Conservation (phyloP, 2,329 filamentous ascomycete species). For the Nothomitra cinnamomea region DNA sequence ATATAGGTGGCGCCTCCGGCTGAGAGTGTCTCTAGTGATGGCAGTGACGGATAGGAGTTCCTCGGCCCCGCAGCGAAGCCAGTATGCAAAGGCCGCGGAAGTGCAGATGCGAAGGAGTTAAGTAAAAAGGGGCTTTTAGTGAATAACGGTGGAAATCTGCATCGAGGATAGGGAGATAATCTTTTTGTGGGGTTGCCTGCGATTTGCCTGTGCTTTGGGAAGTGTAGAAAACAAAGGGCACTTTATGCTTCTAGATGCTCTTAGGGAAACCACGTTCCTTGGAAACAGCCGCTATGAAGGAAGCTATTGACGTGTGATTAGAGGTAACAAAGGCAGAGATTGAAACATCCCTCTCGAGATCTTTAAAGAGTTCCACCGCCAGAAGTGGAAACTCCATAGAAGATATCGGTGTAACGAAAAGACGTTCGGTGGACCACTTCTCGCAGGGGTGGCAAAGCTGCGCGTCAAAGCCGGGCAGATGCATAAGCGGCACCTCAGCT, state of each 20-base stretch:
- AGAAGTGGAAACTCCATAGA: not conserved
- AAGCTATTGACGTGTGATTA: not conserved
- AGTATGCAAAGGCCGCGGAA: not conserved
- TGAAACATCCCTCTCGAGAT: not conserved
- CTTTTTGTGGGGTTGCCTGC: too few species aligned
- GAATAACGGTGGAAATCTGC: too few species aligned
- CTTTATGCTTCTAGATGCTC: not conserved
- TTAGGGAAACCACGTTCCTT: too few species aligned
- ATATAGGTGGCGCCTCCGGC: too few species aligned
- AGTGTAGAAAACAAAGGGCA: too few species aligned
- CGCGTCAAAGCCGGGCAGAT: not conserved
- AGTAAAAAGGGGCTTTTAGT: too few species aligned
- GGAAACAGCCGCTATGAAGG: too few species aligned
- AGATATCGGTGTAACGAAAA: too few species aligned
- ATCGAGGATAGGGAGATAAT: too few species aligned
- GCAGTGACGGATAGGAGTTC: not conserved
- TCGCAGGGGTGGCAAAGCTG: not conserved
- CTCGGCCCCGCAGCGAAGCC: not conserved
- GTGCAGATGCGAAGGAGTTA: slow-evolving; percentile 2
- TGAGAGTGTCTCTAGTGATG: not conserved
- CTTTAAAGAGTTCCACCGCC: not conserved
- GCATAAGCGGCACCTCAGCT: not conserved
- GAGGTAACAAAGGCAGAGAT: not conserved
- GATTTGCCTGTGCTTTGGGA: too few species aligned
- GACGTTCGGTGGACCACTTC: not conserved